Base-by-base conservation (phyloP, 345 rosid genomes). In the Capsella bursapastoris region DNA sequence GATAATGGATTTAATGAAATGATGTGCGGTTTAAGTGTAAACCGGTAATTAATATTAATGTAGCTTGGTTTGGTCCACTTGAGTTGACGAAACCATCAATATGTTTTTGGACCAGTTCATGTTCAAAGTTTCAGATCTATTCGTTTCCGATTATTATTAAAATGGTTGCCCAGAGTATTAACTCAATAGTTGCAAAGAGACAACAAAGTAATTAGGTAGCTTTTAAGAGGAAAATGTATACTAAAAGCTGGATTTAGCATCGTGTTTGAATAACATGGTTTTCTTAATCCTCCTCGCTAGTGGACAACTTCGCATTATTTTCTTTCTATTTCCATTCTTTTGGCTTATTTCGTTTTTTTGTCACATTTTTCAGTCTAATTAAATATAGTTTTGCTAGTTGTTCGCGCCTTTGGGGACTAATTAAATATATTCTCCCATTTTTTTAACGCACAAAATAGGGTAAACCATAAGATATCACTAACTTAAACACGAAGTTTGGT, bases 341-440 rank as follows among this genome's bases (percentile, higher is more conserved):
- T 52, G 22, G 76, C 65, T 40, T 57, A 40, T 7, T 57, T 38
- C 16, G 25, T 22, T n/a, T 25, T 43, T 65, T 43, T 32, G 31
- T 56, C 57, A 64, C 60, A 38, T 74, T 48, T 48, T 74, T 27
- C 32, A 50, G 44, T 38, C 25, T 57, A 65, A 47, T 74, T 57
- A 7, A 37, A 8, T 35, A 74, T 48, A 2, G 25, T 3, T 48
- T 22, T 57, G 29, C 22, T 48, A 64, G 18, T 43, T 34, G 63
- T 62, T 72, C 62, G 53, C 31, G 62, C 27, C 11, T 53, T 27
- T 57, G 13, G 63, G 31, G 56, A 55, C 71, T 66, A 28, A 34
- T 6, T 34, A 34, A 34, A 1, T 34, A 12, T 57, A 28, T 57
- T 64, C 40, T 45, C 18, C 10, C 5, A 8, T 5, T 18, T 47